phyloP scores from a whole-genome alignment of 345 rosid species.

The Lagerstroemia speciosa region DNA sequence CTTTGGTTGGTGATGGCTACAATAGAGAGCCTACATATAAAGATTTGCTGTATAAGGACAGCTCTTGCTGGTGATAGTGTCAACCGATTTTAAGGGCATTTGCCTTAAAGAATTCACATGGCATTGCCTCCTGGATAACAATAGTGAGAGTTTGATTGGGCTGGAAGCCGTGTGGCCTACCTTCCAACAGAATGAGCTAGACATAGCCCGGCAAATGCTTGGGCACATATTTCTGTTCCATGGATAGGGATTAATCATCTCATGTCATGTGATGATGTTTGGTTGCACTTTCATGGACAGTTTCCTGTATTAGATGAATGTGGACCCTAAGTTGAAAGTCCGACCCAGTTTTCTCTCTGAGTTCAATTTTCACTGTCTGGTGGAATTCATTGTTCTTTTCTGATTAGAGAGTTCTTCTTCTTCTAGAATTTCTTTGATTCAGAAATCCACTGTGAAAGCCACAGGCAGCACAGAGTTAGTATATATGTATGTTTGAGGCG shows the following conservation, averaged over 20 bases:
- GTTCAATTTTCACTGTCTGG: too few species aligned
- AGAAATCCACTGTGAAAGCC: too few species aligned
- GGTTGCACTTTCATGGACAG: neutral
- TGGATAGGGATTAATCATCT: neutral
- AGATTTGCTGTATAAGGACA: neutral
- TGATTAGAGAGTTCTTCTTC: too few species aligned
- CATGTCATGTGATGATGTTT: neutral
- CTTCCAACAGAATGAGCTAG: neutral
- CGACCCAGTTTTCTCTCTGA: too few species aligned
- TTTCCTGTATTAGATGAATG: neutral
- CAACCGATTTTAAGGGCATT: neutral
- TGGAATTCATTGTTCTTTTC: too few species aligned
- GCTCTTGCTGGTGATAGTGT: neutral
- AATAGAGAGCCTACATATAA: neutral
- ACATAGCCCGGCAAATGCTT: neutral
- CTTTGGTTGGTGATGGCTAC: neutral
- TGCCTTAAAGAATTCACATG: constrained; percentile 6
- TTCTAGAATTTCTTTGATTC: too few species aligned
- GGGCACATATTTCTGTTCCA: neutral
- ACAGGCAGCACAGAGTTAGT: too few species aligned
- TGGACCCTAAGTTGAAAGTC: neutral
- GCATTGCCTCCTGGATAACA: constrained; percentile 1
- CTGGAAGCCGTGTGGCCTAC: neutral
- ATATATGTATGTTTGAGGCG: too few species aligned
- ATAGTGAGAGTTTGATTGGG: neutral